These are phyloP conservation scores for Gyrodon lividus DNA, from an alignment of 768 basidiomycete species.

Conservation along the genomic window DNA sequence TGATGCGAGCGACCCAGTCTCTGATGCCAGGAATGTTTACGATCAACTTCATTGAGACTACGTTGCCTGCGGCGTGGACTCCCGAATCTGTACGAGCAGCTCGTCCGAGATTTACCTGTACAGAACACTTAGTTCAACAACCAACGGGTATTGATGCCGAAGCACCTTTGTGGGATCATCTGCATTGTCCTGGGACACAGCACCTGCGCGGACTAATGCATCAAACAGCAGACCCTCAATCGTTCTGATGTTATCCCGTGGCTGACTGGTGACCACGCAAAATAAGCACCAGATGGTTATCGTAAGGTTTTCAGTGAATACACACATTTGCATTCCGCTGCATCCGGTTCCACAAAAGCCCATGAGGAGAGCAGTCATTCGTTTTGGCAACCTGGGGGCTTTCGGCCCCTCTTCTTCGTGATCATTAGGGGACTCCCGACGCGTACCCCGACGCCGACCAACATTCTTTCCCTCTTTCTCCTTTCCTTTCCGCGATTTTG, in stretches of 20 bases:
- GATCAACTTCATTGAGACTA: conserved; percentile 92
- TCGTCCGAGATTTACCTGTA: conserved; percentile 76
- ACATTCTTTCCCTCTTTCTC: conserved; percentile 38
- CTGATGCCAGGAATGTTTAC: conserved; percentile 65
- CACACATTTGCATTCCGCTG: conserved; percentile 96
- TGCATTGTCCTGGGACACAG: conserved; percentile 93
- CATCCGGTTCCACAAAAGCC: conserved; percentile 93
- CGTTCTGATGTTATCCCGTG: conserved; percentile 56
- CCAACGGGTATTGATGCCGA: not conserved
- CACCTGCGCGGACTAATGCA: conserved; percentile 85
- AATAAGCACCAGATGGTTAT: not conserved
- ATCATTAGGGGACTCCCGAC: conserved; percentile 26
- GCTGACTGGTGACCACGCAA: conserved; percentile 52
- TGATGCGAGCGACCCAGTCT: conserved; percentile 72
- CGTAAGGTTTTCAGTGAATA: conserved; percentile 10
- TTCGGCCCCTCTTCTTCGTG: conserved; percentile 31
- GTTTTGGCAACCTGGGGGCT: conserved; percentile 70
- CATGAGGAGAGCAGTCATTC: conserved; percentile 78
- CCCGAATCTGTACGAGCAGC: conserved; percentile 97
- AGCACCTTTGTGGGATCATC: conserved; percentile 83
- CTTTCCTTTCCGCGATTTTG: conserved; percentile 35
- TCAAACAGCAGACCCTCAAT: conserved; percentile 90
- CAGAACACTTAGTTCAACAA: not conserved
- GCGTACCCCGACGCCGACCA: conserved; percentile 43
- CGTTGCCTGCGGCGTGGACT: conserved; percentile 94